Conservation (phyloP, 2,329 filamentous ascomycete species). For the Fusarium nisikadoi region DNA sequence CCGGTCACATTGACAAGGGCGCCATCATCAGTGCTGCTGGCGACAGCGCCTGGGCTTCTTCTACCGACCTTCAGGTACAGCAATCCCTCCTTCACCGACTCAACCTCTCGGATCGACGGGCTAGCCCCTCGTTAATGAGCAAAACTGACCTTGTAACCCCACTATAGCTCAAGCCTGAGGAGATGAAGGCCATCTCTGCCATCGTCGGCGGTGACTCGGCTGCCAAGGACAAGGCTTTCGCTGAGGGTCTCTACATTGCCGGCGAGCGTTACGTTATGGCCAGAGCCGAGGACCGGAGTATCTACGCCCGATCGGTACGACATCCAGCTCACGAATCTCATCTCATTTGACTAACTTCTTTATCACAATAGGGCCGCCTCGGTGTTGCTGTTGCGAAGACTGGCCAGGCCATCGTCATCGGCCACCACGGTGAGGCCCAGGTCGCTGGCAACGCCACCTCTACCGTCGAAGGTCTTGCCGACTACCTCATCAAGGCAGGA, state of each 20-base stretch:
- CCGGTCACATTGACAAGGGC: conserved; percentile 82
- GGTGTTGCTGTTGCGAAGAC: conserved; percentile 89
- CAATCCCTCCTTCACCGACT: conserved; percentile 6
- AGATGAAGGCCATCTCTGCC: conserved; percentile 68
- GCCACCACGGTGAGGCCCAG: conserved; percentile 81
- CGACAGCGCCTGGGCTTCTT: conserved; percentile 82
- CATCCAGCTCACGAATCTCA: not conserved
- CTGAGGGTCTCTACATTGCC: conserved; percentile 78
- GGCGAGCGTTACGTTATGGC: conserved; percentile 83
- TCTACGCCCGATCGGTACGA: conserved; percentile 87
- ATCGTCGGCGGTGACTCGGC: conserved; percentile 59
- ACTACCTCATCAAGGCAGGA: conserved; percentile 82
- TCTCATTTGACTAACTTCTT: conserved; percentile 2
- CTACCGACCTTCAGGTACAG: conserved; percentile 77
- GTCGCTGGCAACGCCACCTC: conserved; percentile 80
- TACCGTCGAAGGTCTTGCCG: conserved; percentile 84
- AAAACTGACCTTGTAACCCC: conserved; percentile 18
- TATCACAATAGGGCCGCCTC: conserved; percentile 69
- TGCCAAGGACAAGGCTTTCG: conserved; percentile 73
- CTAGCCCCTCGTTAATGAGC: not conserved
- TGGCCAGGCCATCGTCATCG: conserved; percentile 86
- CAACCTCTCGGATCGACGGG: not conserved
- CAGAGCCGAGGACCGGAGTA: conserved; percentile 78
- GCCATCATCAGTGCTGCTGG: conserved; percentile 85
- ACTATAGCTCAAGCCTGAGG: conserved; percentile 56